Percentiles rank a stretch among this genome's conserved stretches.
Evolutionary conservation across 1,284 basidiomycete species (phyloP).

Genomic region (Melampsora americana): DNA sequence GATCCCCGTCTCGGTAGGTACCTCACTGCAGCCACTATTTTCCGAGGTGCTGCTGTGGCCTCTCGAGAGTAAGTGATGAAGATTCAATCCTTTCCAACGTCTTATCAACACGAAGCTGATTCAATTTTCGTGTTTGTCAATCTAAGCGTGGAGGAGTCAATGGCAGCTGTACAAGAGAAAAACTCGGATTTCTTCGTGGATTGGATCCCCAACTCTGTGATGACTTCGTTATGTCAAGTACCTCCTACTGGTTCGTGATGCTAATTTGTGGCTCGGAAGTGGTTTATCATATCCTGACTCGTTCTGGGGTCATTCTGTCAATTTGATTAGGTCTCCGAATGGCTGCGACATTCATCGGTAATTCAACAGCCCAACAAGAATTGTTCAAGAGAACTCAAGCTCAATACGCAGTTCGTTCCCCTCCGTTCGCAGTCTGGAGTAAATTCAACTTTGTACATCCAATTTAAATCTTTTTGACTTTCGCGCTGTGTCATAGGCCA

Average conservation of each 20-base stretch:
- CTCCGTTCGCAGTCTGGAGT: not conserved
- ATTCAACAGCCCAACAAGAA: constrained; percentile 55
- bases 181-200: constrained; percentile 53
- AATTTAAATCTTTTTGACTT: not conserved
- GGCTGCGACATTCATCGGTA: constrained; percentile 55
- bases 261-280: not conserved
- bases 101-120: too few relatives aligned
- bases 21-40: constrained; percentile 54
- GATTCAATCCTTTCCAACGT: not conserved
- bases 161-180: constrained; percentile 54
- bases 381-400: constrained; percentile 45
- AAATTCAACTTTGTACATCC: not conserved
- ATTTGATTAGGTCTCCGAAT: constrained; percentile 51
- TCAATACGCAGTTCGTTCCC: constrained; percentile 34
- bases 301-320: not conserved
- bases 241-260: constrained; percentile 28
- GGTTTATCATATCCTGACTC: not conserved
- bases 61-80: constrained; percentile 50
- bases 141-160: constrained; percentile 52
- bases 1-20: constrained; percentile 54
- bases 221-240: constrained; percentile 53
- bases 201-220: constrained; percentile 55
- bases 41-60: constrained; percentile 52
- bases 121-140: not conserved
- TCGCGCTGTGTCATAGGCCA: constrained; percentile 49